Evolutionary conservation across 352 stramenopile genomes (phyloP), one percentile per base, ranked within the genome.

Genomic region (Phytophthora brassicae): DNA sequence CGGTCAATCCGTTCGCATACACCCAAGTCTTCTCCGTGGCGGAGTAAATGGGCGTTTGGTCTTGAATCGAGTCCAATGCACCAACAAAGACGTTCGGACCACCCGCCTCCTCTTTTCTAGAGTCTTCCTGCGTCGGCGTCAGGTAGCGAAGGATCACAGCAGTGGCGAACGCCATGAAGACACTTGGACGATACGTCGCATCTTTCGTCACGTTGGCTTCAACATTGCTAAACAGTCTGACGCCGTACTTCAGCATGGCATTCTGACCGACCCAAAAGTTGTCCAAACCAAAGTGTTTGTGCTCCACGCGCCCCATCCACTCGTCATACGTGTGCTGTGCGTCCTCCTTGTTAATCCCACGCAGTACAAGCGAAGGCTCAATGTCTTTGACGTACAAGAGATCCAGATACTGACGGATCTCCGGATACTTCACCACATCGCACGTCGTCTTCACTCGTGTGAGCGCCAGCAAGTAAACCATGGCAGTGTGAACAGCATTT

Each of bases 261-360:
- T 97, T 98, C 77, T 98, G 92, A 7, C 71, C 81, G 45, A 98
- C 91, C 74, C 97, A 98, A 72, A 98, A 98, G 28, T 84, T 96
- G 47, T 90, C 89, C 22, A 98, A 66, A 13, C 94, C 92, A 75
- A 98, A 98, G 54, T 73, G 59, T 13, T 24, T n/a, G 44, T 97
- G 89, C 23, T 84, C 49, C 36, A 98, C 46, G 14, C 94, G 81
- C 41, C 33, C 39, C 56, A 90, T 85, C 94, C 94, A 98, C 71
- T 98, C 93, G 29, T 81, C 64, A 52, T 87, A 92, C 28, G 71
- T 67, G 1, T 72, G 29, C 9, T 81, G 65, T 11, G 81, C 75
- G 4, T 71, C 63, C 13, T 75, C 62, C 3, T 79, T 53, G 0
- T 35, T 46, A 39, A 84, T 43, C 17, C 65, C 63, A 28, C 66